Base-by-base conservation (phyloP, 768 basidiomycete species). In the Naganishia vaughanmartiniae region DNA sequence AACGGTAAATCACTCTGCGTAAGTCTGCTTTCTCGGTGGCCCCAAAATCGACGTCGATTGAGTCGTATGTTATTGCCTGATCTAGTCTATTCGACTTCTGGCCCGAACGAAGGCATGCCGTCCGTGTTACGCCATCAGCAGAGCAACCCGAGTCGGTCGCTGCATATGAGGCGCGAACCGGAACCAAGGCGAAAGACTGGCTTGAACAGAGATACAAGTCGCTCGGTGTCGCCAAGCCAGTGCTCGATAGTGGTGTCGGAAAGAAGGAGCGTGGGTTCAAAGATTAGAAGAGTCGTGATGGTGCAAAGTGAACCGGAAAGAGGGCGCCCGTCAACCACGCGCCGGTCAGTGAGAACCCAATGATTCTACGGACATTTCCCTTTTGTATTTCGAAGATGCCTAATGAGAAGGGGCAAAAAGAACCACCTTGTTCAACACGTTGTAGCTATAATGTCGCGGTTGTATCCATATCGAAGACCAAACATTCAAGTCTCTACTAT, bases 51-150 rank as follows among this genome's bases (percentile, higher is more conserved):
- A n/a, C n/a, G n/a, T n/a, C n/a, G n/a, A n/a, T n/a, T n/a, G n/a
- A 17, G 19, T 17, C 17, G 1, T 69, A 3, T 45, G 36, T 15
- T 56, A 4, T 34, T 34, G 5, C 30, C 17, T 34, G 12, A 28
- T 12, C 2, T 30, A 34, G 30, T 1, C 28, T 63, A 42, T 66
- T 70, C 69, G 70, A 60, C 48, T 58, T 58, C 58, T 67, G 73
- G 74, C 80, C 79, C 7, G 76, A 75, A 26, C 87, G 85, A 46
- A 86, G 91, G 34, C 91, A 92, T 77, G 91, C 89, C 17, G 83
- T 91, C 45, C 87, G 91, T 56, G 89, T 88, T 12, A 92, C 91
- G 2, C 91, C 91, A 66, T 90, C 89, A 73, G 91, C 87, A 15
- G 90, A 92, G 78, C 86, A 85, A 72, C 91, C 91, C 0, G 84